These are phyloP conservation scores for Eucalyptus albens DNA, from an alignment of 345 rosid species.

Conservation along the genomic window DNA sequence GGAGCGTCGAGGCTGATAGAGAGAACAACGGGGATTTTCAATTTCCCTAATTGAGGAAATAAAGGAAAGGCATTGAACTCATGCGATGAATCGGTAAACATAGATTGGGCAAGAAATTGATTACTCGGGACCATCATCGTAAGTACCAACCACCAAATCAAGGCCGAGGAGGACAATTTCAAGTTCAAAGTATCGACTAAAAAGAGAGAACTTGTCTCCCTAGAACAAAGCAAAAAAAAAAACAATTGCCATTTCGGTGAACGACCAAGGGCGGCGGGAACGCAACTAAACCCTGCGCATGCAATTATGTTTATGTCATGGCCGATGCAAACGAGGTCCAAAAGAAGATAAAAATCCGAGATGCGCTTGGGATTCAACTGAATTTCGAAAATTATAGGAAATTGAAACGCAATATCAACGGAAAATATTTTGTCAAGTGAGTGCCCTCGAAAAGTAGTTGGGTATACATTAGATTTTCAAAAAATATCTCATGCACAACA, in stretches of 20 bases:
- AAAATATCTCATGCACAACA: neutral
- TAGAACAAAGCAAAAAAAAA: neutral
- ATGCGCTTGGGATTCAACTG: neutral
- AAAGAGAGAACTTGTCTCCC: neutral
- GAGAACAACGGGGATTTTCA: neutral
- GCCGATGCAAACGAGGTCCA: neutral
- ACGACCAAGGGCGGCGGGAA: neutral
- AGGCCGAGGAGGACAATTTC: neutral
- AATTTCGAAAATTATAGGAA: neutral
- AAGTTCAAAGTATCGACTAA: neutral
- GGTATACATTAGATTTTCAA: neutral
- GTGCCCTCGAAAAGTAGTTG: neutral
- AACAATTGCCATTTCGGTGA: neutral
- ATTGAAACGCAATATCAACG: neutral
- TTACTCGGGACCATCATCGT: neutral
- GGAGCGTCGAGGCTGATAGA: too few species aligned
- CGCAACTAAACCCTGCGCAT: neutral
- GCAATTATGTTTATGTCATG: neutral
- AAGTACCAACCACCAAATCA: neutral
- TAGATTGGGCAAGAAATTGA: neutral
- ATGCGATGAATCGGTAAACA: neutral
- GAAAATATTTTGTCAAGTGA: neutral
- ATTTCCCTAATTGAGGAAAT: neutral
- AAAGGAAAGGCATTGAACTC: neutral
- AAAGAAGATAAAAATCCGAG: neutral